Evolutionary conservation across 176 grass and related monocot genomes (phyloP), one percentile per base, ranked within the genome.

Genomic region (Oropetium thomaeum): DNA sequence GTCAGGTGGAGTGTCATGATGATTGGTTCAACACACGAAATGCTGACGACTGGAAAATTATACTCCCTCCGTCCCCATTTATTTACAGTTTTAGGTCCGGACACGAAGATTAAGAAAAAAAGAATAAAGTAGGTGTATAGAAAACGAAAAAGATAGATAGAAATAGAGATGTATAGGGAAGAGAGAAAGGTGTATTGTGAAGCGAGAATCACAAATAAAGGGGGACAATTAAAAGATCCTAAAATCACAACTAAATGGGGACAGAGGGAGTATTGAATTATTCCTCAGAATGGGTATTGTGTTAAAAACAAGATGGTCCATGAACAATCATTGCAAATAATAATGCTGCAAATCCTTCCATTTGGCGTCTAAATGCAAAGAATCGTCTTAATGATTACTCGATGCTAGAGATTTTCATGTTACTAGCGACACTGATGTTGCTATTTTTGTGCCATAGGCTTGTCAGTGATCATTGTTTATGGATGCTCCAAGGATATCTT

Each of bases 281-380:
- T 81, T 70, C 55, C 4, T 80, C 65, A 11, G 3, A 54, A 71
- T 76, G 29, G 73, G 41, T 53, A 76, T 62, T 86, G 55, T 65
- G 67, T 59, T 78, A 55, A 58, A 77, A 59, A 70, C 37, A 67
- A 73, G 51, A 73, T 61, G 74, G 67, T 78, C 74, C 74, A 62
- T 70, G 69, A 74, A 83, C 75, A 83, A 83, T 75, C 69, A 75
- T 79, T 70, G 68, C 67, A 62, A 39, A 83, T 35, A 74, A 75
- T 29, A 33, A 58, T 42, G 41, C 69, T 58, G 31, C 74, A 62
- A 70, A 44, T 73, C 78, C 35, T 1, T 22, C 27, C 41, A 44
- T 55, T 87, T 58, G 51, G 33, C 30, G 22, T 38, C 75, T 58
- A 10, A 54, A 83, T 83, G 74, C 53, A 63, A 62, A 78, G 75